Conservation (phyloP, 768 basidiomycete genomes). For the Gymnopilus dilepis region DNA sequence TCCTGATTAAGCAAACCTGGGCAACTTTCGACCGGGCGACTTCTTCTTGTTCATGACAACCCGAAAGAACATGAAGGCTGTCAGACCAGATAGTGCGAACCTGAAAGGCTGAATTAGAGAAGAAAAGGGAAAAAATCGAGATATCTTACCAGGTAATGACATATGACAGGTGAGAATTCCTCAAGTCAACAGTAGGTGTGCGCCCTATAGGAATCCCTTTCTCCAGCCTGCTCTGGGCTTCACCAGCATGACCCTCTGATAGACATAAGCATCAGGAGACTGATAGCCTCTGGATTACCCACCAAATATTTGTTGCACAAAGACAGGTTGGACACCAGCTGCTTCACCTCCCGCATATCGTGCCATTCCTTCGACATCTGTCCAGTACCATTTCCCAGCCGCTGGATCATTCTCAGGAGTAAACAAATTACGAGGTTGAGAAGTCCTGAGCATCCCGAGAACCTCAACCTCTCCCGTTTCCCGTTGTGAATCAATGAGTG, state of each 20-base stretch:
- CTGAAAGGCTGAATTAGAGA: constrained; percentile 43
- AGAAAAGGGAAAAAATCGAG: constrained; percentile 1
- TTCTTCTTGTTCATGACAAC: constrained; percentile 62
- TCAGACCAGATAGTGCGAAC: constrained; percentile 89
- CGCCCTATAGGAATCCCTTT: constrained; percentile 89
- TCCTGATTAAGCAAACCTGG: constrained; percentile 50
- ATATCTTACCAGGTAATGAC: constrained; percentile 86
- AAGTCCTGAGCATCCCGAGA: constrained; percentile 85
- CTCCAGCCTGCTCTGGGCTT: constrained; percentile 59
- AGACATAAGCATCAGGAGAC: background rate
- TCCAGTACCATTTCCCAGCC: constrained; percentile 91
- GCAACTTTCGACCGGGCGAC: constrained; percentile 56
- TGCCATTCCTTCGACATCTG: constrained; percentile 82
- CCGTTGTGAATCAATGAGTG: constrained; percentile 33
- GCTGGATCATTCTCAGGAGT: constrained; percentile 88
- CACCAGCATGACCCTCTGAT: constrained; percentile 84
- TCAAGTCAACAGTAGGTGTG: constrained; percentile 79
- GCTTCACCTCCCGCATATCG: constrained; percentile 74
- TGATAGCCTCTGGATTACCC: constrained; percentile 29
- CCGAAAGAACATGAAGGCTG: constrained; percentile 80
- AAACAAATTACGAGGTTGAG: constrained; percentile 75
- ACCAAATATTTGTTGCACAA: constrained; percentile 94
- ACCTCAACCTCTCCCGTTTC: constrained; percentile 70
- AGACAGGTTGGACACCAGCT: constrained; percentile 82
- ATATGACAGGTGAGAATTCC: constrained; percentile 95